Evolutionary conservation across 805 yeast genomes (phyloP).

Genomic region (Torulaspora franciscae): DNA sequence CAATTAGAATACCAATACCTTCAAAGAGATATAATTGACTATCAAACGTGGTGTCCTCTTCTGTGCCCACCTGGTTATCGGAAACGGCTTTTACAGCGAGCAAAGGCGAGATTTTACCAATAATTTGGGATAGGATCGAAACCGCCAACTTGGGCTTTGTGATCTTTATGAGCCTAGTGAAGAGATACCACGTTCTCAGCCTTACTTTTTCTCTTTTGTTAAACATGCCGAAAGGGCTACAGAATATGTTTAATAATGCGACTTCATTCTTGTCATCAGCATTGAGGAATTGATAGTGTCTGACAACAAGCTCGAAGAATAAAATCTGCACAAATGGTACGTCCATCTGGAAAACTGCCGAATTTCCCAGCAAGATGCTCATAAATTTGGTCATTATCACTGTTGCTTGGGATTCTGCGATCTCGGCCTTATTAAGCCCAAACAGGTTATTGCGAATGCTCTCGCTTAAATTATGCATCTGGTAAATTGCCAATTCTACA

Average conservation of each 20-base stretch:
- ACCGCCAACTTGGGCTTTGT: slow-evolving; percentile 62
- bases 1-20: slow-evolving; percentile 71
- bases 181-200: slow-evolving; percentile 84
- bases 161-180: slow-evolving; percentile 73
- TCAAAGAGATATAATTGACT: slow-evolving; percentile 82
- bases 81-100: slow-evolving; percentile 47
- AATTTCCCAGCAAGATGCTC: slow-evolving; percentile 26
- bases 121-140: slow-evolving; percentile 48
- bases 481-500: slow-evolving; percentile 81
- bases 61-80: slow-evolving; percentile 36
- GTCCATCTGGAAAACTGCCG: slow-evolving; percentile 43
- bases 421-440: slow-evolving; percentile 60
- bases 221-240: slow-evolving; percentile 77
- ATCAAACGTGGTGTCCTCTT: slow-evolving; percentile 60
- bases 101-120: slow-evolving; percentile 57
- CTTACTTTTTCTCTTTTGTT: slow-evolving; percentile 69
- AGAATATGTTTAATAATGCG: slow-evolving; percentile 68
- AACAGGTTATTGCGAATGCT: slow-evolving; percentile 72
- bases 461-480: slow-evolving; percentile 74
- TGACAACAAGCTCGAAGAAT: slow-evolving; percentile 80
- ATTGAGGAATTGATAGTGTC: slow-evolving; percentile 58
- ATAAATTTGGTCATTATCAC: slow-evolving; percentile 38
- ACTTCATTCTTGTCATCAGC: slow-evolving; percentile 44
- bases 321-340: slow-evolving; percentile 80
- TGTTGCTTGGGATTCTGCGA: slow-evolving; percentile 62